These are phyloP conservation scores for Pichia phayaonensis DNA, from an alignment of 805 yeast genomes.

Conservation along the genomic window DNA sequence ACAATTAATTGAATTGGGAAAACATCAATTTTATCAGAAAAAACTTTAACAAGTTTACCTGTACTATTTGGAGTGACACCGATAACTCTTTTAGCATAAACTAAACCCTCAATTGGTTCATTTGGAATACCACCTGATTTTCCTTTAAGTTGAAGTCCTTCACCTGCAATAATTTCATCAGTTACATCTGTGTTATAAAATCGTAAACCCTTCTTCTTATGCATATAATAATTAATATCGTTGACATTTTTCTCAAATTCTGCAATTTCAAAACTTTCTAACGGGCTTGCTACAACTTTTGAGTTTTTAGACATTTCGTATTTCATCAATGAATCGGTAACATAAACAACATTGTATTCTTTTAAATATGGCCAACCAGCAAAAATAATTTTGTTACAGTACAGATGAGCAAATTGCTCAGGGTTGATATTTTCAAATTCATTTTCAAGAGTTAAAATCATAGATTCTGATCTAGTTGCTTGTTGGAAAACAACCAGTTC, in stretches of 20 bases:
- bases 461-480: conserved; percentile 77
- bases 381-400: conserved; percentile 55
- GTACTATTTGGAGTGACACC: conserved; percentile 63
- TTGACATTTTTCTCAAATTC: conserved; percentile 37
- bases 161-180: conserved; percentile 10
- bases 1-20: conserved; percentile 81
- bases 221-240: conserved; percentile 36
- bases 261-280: conserved; percentile 40
- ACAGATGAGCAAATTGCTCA: conserved; percentile 59
- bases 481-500: conserved; percentile 75
- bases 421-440: conserved; percentile 46
- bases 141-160: not conserved
- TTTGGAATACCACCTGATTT: not conserved
- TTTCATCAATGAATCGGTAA: conserved; percentile 46
- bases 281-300: conserved; percentile 29
- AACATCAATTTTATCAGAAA: conserved; percentile 39
- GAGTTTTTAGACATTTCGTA: conserved; percentile 36
- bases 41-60: conserved; percentile 80
- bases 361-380: conserved; percentile 87
- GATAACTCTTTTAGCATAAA: conserved; percentile 64
- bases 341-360: conserved; percentile 64
- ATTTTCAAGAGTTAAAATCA: conserved; percentile 57
- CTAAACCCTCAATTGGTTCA: conserved; percentile 43
- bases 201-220: conserved; percentile 45
- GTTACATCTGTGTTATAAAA: conserved; percentile 13